Percentiles rank a stretch among this genome's conserved stretches.
Conservation (phyloP, 306 rosid species). For the Elaeagnus macrophylla region DNA sequence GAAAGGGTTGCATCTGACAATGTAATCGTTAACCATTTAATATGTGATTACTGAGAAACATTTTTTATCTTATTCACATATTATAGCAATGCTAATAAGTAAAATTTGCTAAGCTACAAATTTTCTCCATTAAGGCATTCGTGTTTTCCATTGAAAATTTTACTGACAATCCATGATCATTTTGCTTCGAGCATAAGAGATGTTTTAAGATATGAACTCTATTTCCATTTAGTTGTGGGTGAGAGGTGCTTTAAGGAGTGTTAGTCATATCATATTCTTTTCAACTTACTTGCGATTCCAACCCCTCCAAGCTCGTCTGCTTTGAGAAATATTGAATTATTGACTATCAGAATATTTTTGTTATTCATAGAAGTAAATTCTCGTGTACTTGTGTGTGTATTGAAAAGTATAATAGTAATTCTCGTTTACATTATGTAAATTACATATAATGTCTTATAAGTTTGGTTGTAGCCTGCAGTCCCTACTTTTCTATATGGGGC, state of each 20-base stretch:
- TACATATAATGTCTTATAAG: no score
- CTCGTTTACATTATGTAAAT: no score
- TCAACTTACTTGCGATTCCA: background rate
- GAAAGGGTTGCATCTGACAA: no score
- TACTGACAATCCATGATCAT: background rate
- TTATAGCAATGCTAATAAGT: background rate
- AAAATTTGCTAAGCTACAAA: background rate
- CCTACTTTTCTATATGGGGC: conserved; percentile 80
- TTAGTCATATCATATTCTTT: background rate
- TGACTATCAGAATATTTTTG: no score
- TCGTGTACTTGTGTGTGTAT: background rate
- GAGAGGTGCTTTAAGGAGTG: no score
- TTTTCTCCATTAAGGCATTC: background rate
- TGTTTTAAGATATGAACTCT: background rate
- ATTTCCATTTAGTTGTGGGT: background rate
- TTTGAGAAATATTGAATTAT: no score
- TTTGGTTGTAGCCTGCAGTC: conserved; percentile 34
- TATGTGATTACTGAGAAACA: no score
- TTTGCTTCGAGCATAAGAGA: background rate
- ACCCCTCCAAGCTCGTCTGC: background rate
- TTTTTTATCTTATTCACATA: background rate
- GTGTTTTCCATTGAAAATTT: background rate
- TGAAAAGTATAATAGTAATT: no score
- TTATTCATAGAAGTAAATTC: no score
- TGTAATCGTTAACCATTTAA: no score